Percentiles rank a stretch among this genome's conserved stretches.
phyloP scores from a whole-genome alignment of 2,329 filamentous ascomycete genomes.

The Ophiostoma piceae region DNA sequence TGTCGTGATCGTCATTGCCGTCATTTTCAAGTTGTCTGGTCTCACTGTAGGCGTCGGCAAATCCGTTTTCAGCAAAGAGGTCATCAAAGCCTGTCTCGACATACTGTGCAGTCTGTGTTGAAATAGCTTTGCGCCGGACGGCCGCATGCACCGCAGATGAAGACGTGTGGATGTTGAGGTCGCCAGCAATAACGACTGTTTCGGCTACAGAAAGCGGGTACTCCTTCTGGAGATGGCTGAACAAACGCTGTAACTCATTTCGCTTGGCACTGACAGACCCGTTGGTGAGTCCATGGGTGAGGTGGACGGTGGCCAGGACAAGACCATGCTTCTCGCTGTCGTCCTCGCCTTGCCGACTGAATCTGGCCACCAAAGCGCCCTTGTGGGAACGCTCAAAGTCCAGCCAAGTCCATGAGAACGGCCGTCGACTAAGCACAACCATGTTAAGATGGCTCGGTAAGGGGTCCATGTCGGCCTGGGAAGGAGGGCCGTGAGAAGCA shows the following conservation, averaged over 20 bases:
- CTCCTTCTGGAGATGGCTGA: constrained; percentile 40
- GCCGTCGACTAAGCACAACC: constrained; percentile 52
- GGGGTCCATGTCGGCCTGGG: constrained; percentile 47
- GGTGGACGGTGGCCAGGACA: constrained; percentile 54
- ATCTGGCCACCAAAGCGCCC: constrained; percentile 48
- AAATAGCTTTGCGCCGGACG: constrained; percentile 49
- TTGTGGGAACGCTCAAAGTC: constrained; percentile 54
- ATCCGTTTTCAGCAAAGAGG: constrained; percentile 41
- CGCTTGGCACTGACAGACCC: constrained; percentile 53
- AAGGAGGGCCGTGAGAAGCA: constrained; percentile 52
- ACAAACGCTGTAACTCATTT: constrained; percentile 48
- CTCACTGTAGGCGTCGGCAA: constrained; percentile 50
- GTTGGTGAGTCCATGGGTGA: constrained; percentile 57
- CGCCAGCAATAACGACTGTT: constrained; percentile 55
- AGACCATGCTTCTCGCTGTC: constrained; percentile 33
- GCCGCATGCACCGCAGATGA: constrained; percentile 50
- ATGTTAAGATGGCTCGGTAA: constrained; percentile 57
- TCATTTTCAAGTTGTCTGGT: constrained; percentile 38
- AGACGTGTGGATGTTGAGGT: constrained; percentile 61
- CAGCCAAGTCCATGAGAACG: constrained; percentile 53
- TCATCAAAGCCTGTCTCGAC: constrained; percentile 43
- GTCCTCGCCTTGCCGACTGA: constrained; percentile 24
- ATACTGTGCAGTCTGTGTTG: constrained; percentile 40
- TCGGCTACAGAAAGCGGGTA: constrained; percentile 36
- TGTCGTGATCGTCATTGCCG: constrained; percentile 41